Evolutionary conservation across 768 basidiomycete genomes (phyloP), one percentile per base, ranked within the genome.

Genomic region (Gloeopeniophorella convolvens): DNA sequence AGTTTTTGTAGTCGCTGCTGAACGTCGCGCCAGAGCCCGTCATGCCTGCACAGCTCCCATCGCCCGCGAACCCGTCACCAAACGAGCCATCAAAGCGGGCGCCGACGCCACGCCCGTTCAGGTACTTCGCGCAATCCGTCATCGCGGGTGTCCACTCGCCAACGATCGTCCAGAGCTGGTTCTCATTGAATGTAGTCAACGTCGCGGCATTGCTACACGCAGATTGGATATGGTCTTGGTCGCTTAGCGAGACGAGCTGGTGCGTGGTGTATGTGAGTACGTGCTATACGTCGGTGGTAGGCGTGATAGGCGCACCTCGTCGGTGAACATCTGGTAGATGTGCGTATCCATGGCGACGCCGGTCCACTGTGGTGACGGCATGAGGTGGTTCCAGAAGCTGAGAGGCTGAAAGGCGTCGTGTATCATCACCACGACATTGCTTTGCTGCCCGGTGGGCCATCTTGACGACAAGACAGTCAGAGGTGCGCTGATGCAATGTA

Each of bases 131-230:
- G 56, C 88, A 89, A 60, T 89, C 89, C 6, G 78, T 90, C 44
- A 75, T 68, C 2, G 85, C 85, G 3, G 87, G 77, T 1, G 85
- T 81, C 83, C 88, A 96, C 69, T 96, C 92, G 34, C 92, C 91
- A 21, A 92, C 89, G 36, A 92, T 72, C 13, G 79, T 74, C 91
- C 89, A 91, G 23, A 93, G 74, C 32, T 78, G 73, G 7, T 56
- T 44, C 10, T n/a, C 4, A 27, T 56, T 49, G 57, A 80, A 82
- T 16, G 61, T 58, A 0, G 75, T 62, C 5, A 90, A 72, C 0
- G 68, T 59, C 9, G 70, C 66, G 11, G 67, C 71, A 31, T 68
- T 63, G 42, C 56, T 56, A 59, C 89, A 91, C 4, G 82, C 85
- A 2, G 72, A 61, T 41, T 66, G 54, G 33, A 89, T 85, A 58